A percentile compares a stretch with the other conserved stretches of the same genome.
These are phyloP conservation scores for Fraxinus ornus DNA, from an alignment of 305 asterid genomes.

Conservation along the genomic window DNA sequence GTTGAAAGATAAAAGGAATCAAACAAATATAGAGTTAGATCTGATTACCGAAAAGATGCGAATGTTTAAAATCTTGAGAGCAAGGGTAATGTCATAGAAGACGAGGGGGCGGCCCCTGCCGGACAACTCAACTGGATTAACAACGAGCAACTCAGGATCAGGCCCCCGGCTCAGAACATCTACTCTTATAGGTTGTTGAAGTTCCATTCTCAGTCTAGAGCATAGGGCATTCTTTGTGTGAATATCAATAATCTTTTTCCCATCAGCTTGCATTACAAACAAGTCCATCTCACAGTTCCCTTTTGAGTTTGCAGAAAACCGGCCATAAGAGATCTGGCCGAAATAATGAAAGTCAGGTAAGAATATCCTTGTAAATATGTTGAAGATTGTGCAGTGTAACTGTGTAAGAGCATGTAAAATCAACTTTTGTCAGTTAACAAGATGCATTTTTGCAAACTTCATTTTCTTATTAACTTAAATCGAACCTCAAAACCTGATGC, in stretches of 20 bases:
- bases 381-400: neutral
- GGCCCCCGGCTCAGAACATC: conserved; percentile 65
- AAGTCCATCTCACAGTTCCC: conserved; percentile 61
- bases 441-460: neutral
- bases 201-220: conserved; percentile 54
- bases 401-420: neutral
- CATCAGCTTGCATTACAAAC: conserved; percentile 62
- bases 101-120: conserved; percentile 81
- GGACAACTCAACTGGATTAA: conserved; percentile 68
- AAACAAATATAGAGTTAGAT: neutral
- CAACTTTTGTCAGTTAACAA: neutral
- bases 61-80: conserved; percentile 52
- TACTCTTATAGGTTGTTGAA: conserved; percentile 56
- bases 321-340: conserved; percentile 57
- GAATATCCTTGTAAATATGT: neutral
- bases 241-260: conserved; percentile 53
- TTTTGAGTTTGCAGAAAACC: conserved; percentile 47
- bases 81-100: conserved; percentile 67
- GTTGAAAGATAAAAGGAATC: neutral
- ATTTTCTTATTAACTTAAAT: neutral
- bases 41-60: conserved; percentile 57
- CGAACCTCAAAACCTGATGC: neutral
- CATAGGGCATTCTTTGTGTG: conserved; percentile 42
- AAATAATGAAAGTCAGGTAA: conserved; percentile 7
- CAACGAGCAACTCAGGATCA: conserved; percentile 67